A percentile compares a stretch with the other conserved stretches of the same genome.
Conservation (phyloP, 768 basidiomycete genomes). For the Lentinula guzmanii region DNA sequence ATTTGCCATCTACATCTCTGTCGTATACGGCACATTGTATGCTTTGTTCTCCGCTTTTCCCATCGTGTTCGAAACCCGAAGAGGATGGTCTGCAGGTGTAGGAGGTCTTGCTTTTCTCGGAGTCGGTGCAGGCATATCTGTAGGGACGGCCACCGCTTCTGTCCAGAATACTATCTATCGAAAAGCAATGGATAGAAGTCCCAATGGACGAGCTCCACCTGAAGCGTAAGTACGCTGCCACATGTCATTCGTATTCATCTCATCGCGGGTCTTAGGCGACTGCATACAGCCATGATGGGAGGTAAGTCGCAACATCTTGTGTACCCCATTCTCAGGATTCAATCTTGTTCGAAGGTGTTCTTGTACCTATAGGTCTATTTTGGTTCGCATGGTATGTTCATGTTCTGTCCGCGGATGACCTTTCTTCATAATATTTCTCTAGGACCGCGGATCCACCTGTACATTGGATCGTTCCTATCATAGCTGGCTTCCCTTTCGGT, state of each 20-base stretch:
- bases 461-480: conserved; percentile 64
- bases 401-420: not conserved
- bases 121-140: conserved; percentile 49
- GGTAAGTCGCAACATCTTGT: conserved; percentile 20
- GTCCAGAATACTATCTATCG: conserved; percentile 50
- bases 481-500: conserved; percentile 66
- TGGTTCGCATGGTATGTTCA: conserved; percentile 52
- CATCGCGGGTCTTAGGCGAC: conserved; percentile 28
- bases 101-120: conserved; percentile 61
- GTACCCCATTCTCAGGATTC: not conserved
- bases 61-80: conserved; percentile 2
- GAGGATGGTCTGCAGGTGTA: conserved; percentile 34
- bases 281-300: conserved; percentile 53
- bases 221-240: conserved; percentile 41
- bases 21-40: conserved; percentile 60
- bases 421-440: not conserved
- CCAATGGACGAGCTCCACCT: conserved; percentile 47
- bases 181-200: conserved; percentile 39
- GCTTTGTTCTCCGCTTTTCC: conserved; percentile 60
- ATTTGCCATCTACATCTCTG: conserved; percentile 51
- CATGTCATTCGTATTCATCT: not conserved
- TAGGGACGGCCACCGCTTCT: conserved; percentile 46
- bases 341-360: conserved; percentile 29
- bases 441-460: conserved; percentile 47
- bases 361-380: conserved; percentile 16